These are phyloP conservation scores for Moricandia arvensis DNA, from an alignment of 345 rosid genomes.

Conservation along the genomic window DNA sequence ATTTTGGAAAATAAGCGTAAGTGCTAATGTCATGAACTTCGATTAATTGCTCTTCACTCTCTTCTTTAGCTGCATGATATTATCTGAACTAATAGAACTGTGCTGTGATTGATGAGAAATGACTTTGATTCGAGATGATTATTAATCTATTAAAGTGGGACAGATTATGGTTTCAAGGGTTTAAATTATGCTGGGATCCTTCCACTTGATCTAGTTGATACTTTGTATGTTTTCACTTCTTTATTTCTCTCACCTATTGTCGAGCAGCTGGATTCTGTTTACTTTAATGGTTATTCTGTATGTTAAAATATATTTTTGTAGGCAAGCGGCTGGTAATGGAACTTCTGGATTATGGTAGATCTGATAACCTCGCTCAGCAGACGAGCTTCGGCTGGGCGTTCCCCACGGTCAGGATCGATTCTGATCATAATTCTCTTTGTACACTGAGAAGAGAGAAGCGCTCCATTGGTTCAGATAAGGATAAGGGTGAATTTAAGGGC, in stretches of 20 bases:
- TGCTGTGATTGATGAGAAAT: conserved; percentile 13
- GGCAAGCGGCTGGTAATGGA: conserved; percentile 68
- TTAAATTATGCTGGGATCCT: conserved; percentile 22
- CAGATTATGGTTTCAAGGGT: conserved; percentile 14
- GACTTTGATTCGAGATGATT: conserved; percentile 9
- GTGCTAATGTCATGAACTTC: conserved; percentile 4
- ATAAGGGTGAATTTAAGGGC: conserved; percentile 70
- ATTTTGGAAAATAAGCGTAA: conserved; percentile 10
- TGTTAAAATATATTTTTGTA: conserved; percentile 39
- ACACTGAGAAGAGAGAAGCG: conserved; percentile 77
- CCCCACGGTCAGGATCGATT: conserved; percentile 50
- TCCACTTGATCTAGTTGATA: conserved; percentile 2
- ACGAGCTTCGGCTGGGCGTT: conserved; percentile 54
- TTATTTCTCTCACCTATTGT: conserved; percentile 8
- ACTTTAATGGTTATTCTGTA: not conserved
- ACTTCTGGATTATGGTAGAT: conserved; percentile 61
- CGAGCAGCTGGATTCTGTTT: not conserved
- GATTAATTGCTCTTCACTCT: not conserved
- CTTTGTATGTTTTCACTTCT: conserved; percentile 24
- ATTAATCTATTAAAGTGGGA: conserved; percentile 7
- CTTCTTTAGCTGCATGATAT: conserved; percentile 12
- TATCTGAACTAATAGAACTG: conserved; percentile 14
- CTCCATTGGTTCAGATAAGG: conserved; percentile 71
- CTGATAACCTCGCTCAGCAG: conserved; percentile 59
- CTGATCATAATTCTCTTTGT: conserved; percentile 56